Conservation (phyloP, 2,329 filamentous ascomycete species). For the Tolypocladium ophioglossoides region DNA sequence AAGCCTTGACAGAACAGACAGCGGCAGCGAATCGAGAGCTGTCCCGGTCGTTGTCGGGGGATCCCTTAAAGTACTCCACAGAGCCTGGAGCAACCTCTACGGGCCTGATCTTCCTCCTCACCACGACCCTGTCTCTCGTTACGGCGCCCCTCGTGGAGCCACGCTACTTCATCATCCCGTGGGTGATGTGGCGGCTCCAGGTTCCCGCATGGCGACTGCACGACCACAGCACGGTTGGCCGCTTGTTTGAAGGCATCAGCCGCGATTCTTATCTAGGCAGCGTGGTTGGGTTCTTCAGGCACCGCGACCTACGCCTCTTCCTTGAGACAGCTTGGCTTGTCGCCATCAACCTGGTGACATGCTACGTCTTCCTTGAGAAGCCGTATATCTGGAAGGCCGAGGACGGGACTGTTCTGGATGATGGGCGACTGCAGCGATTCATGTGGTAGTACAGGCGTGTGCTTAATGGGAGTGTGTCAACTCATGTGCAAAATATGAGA, state of each 20-base stretch:
- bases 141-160: slow-evolving; percentile 91
- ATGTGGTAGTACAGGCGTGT: slow-evolving; percentile 52
- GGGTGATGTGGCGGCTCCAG: slow-evolving; percentile 84
- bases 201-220: slow-evolving; percentile 43
- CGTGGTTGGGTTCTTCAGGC: slow-evolving; percentile 4
- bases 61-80: slow-evolving; percentile 15
- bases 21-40: slow-evolving; percentile 2
- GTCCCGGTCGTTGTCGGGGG: slow-evolving; percentile 10
- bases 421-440: slow-evolving; percentile 58
- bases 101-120: slow-evolving; percentile 47
- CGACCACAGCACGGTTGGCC: slow-evolving; percentile 5
- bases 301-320: slow-evolving; percentile 35
- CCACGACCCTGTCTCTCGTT: slow-evolving; percentile 68
- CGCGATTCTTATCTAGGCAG: neutral
- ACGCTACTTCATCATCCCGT: slow-evolving; percentile 90
- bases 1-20: neutral
- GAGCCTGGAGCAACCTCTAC: slow-evolving; percentile 36
- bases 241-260: neutral
- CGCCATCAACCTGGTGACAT: slow-evolving; percentile 52
- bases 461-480: neutral
- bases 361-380: slow-evolving; percentile 59
- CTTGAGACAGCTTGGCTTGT: slow-evolving; percentile 62
- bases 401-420: slow-evolving; percentile 41
- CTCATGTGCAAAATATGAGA: neutral
- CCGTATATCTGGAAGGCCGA: slow-evolving; percentile 56